These are phyloP conservation scores for Lipomyces yamanashiensis DNA, from an alignment of 805 yeast species.

Conservation along the genomic window DNA sequence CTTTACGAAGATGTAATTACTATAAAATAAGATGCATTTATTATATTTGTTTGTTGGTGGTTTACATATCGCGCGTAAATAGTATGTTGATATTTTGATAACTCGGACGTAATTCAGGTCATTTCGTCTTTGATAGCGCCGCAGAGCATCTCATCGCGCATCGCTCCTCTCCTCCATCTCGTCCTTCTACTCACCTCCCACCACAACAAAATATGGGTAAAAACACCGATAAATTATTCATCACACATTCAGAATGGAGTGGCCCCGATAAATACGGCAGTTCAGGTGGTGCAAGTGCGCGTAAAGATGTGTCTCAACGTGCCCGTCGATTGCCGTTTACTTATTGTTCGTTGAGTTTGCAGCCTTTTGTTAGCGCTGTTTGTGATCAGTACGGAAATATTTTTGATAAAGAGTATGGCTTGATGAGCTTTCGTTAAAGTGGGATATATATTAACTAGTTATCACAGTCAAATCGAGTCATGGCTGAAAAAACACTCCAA, in stretches of 20 bases:
- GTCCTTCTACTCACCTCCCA: not conserved
- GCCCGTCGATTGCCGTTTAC: conserved; percentile 42
- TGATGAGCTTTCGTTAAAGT: not conserved
- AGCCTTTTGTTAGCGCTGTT: conserved; percentile 40
- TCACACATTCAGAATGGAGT: conserved; percentile 47
- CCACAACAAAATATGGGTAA: conserved; percentile 43
- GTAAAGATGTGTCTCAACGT: conserved; percentile 13
- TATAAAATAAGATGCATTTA: too few relatives aligned
- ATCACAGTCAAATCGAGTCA: conserved; percentile 39
- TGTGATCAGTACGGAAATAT: conserved; percentile 43
- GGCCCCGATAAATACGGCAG: conserved; percentile 41
- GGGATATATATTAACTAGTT: not conserved
- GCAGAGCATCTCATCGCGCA: not conserved
- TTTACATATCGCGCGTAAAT: too few relatives aligned
- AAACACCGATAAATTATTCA: conserved; percentile 46
- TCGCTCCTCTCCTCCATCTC: not conserved
- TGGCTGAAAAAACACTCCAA: conserved; percentile 40
- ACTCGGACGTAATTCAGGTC: not conserved
- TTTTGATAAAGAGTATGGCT: conserved; percentile 40
- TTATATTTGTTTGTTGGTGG: too few relatives aligned
- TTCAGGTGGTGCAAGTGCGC: conserved; percentile 39
- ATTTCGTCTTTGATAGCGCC: not conserved
- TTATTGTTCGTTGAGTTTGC: conserved; percentile 44
- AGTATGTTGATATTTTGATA: not conserved
- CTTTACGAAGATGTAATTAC: too few relatives aligned